Base-by-base conservation (phyloP, 148 eudicot genomes). In the Suaeda aralocaspica region DNA sequence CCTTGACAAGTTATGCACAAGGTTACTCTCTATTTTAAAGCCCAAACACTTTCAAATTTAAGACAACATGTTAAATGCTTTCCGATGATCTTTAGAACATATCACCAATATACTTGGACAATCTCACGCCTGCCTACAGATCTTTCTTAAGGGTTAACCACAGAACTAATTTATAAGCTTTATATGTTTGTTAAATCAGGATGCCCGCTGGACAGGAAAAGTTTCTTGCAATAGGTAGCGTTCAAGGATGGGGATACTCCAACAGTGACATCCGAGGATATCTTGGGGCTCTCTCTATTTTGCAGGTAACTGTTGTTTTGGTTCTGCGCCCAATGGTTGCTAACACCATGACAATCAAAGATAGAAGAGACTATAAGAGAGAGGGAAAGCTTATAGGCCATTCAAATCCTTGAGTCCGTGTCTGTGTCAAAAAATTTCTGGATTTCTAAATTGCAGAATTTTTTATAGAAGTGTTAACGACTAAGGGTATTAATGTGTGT, bases 241-340 rank as follows among this genome's bases (percentile, higher is more conserved):
- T 86, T 66, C 66, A 88, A 76, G 98, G 93, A 72, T 92, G 92
- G 88, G 90, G 98, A 71, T 92, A 84, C 70, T 70, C 87, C 1
- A 88, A 84, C 72, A 83, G 82, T 53, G 97, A 92, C 63, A 66
- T 89, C 56, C 87, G 87, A 42, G 93, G 85, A 46, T 83, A 82
- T 75, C 78, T 87, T 68, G 92, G 78, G 31, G 85, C 91, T 21
- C 77, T 90, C 30, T 79, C 90, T 66, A 82, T 90, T 72, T 79
- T 90, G 67, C 98, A 93, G 92, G 98, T 93, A 59, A 67, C 33
- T 60, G 34, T 29, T 18, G 28, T 55, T 29, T 39, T 16, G 16
- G 13, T 59, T 44, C 28, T 46, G 18, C 26, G 25, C 41, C 56
- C 18, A 2, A 21, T 52, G 44, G 31, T 55, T 19, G 41, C 55